Evolutionary conservation across 352 stramenopile genomes (phyloP), one percentile per base, ranked within the genome.

Genomic region (Halophytophthora batemanensis): DNA sequence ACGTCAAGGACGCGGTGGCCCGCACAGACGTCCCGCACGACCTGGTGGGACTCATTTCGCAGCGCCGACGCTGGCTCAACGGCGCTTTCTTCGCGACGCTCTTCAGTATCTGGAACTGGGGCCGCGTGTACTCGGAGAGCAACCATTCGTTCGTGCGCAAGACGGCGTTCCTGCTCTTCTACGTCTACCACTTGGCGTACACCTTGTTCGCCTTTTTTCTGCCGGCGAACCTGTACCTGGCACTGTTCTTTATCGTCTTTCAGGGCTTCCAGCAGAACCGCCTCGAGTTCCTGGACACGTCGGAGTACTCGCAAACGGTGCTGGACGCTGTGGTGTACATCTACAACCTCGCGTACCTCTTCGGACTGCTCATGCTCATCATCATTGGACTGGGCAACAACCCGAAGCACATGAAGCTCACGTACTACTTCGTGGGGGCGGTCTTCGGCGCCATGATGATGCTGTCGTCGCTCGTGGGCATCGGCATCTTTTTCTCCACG

Each of bases 311-410:
- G 19, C 48, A 78, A 18, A 74, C 59, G 10, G 39, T 82, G 22
- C 63, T 69, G n/a, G 70, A 77, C n/a, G 61, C 60, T 1, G 53
- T 48, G 15, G 61, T 81, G 15, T 81, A 66, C 5, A 72, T 81
- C 55, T 81, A 81, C 74, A 92, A 92, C 61, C 66, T 87, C 35
- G 50, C 72, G 23, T 95, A 92, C 61, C 70, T 88, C 18, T 87
- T 93, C 33, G 77, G 74, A 0, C 49, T 95, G 36, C 62, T 90
- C 47, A 92, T 88, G 71, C 68, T 93, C 44, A 76, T 95, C 36
- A 93, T 92, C 50, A 90, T 95, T 44, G 79, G 82, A 1, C 59
- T 95, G 8, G 84, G 84, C 46, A 95, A 95, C 70, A 91, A 87
- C 47, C 82, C 82, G 17, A 90, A 95, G 67, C 84, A 93, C 57